Percentiles rank a stretch among this genome's conserved stretches.
Conservation (phyloP, 1,284 basidiomycete species). For the Meripilus lineatus region DNA sequence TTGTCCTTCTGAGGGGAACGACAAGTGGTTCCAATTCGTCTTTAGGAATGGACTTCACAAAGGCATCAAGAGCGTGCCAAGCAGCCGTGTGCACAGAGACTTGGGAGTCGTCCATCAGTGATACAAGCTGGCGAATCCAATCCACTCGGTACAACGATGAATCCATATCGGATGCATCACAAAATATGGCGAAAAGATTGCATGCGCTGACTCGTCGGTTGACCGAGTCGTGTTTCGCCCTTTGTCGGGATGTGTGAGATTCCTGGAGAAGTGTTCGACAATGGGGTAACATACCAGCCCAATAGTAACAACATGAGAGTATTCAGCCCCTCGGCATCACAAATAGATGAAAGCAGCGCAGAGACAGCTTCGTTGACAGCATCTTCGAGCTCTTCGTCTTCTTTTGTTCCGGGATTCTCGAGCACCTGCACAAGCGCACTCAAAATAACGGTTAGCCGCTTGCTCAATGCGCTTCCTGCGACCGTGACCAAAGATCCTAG, state of each 20-base stretch:
- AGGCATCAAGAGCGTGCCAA: constrained; percentile 80
- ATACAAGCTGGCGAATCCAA: constrained; percentile 92
- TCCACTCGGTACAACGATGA: constrained; percentile 84
- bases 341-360: constrained; percentile 73
- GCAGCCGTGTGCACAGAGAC: constrained; percentile 78
- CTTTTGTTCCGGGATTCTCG: constrained; percentile 52
- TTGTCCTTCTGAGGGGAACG: constrained; percentile 82
- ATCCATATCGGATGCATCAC: constrained; percentile 77
- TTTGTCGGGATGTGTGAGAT: constrained; percentile 25
- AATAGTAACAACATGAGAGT: constrained; percentile 86
- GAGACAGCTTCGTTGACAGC: constrained; percentile 78
- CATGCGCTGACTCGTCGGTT: constrained; percentile 75
- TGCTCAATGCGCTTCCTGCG: constrained; percentile 86
- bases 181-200: constrained; percentile 77
- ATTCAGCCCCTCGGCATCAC: constrained; percentile 83
- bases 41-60: constrained; percentile 90
- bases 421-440: constrained; percentile 69
- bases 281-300: constrained; percentile 60
- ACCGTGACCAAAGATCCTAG: constrained; percentile 89
- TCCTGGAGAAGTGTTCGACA: background rate
- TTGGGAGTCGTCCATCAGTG: constrained; percentile 79
- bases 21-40: constrained; percentile 89
- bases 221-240: constrained; percentile 75
- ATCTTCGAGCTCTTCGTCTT: constrained; percentile 64
- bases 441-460: constrained; percentile 74